Evolutionary conservation across 768 basidiomycete genomes (phyloP).

Genomic region (Boletus rex-veris): DNA sequence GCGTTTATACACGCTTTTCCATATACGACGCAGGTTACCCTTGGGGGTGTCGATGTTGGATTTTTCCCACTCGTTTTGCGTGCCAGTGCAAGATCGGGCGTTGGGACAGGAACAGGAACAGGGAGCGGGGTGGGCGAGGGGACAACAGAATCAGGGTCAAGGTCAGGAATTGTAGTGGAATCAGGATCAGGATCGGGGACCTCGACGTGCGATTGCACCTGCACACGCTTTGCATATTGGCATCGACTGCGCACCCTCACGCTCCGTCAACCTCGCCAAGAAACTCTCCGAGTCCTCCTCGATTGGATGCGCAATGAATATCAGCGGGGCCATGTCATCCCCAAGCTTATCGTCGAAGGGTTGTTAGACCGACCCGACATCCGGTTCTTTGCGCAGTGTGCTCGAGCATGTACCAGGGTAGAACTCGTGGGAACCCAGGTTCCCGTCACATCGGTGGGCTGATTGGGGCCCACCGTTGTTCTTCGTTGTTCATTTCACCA

Average conservation of each 20-base stretch:
- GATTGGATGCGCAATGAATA: slow-evolving; percentile 22
- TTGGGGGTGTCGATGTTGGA: slow-evolving; percentile 28
- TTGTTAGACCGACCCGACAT: slow-evolving; percentile 15
- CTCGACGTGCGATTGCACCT: slow-evolving; percentile 1
- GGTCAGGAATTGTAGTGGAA: not conserved
- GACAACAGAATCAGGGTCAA: not conserved
- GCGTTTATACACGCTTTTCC: slow-evolving; percentile 30
- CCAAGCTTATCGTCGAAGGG: slow-evolving; percentile 20
- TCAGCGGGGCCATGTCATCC: slow-evolving; percentile 5
- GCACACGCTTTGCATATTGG: slow-evolving; percentile 14
- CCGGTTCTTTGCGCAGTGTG: slow-evolving; percentile 12
- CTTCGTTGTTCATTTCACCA: not conserved
- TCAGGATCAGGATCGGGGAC: not conserved
- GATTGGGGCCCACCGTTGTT: not conserved
- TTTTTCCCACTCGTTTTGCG: slow-evolving; percentile 20
- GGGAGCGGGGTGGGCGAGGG: not conserved
- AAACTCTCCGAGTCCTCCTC: slow-evolving; percentile 16
- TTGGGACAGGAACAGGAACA: not conserved
- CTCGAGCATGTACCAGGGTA: slow-evolving; percentile 10
- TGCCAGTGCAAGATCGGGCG: not conserved
- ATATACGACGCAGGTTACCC: slow-evolving; percentile 12
- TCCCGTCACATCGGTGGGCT: not conserved
- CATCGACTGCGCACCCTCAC: slow-evolving; percentile 18
- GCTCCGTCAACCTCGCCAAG: slow-evolving; percentile 22
- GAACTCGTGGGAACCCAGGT: slow-evolving; percentile 10